Evolutionary conservation across 352 stramenopile genomes (phyloP), one percentile per base, ranked within the genome.

Genomic region (Pythium dissotocum): DNA sequence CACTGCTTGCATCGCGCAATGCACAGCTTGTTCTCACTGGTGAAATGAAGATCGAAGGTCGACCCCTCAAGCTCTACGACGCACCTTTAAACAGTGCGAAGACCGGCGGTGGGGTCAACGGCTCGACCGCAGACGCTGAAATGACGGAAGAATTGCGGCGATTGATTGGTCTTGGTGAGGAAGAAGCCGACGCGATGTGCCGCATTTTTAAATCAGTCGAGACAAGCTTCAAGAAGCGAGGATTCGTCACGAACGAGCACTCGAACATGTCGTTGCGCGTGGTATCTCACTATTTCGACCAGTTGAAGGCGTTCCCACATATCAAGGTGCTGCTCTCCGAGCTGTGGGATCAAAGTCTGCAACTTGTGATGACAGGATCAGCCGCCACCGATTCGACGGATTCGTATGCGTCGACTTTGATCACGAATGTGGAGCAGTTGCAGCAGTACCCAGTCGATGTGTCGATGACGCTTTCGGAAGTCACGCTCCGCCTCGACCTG

Each of bases 401-500:
- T 14, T 79, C 70, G n/a, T 78, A 70, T 18, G 80, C 88, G 51
- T 46, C 64, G 5, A 58, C 63, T 10, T 63, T 91, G 13, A 63
- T 88, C 28, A 62, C 71, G 10, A 83, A 75, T 24, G 62, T 93
- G 13, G 83, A 83, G 33, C 75, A 87, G n/a, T 66, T 93, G 7
- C 78, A 88, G 49, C 75, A 81, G 32, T 93, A 87, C 48, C 85
- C 83, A 2, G 85, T 93, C 18, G 77, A 93, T 32, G 65, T 91
- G 32, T 90, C 79, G 6, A 68, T 93, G 38, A 85, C 81, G n/a
- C 64, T 93, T 4, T 70, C 83, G 1, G 83, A 90, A 62, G 65
- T 89, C 33, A 91, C 80, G 4, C 83, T 87, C 48, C 81, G 82
- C 1, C 67, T 93, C 6, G 82, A 93, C 57, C 46, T 93, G 38